phyloP scores from a whole-genome alignment of 2,329 filamentous ascomycete genomes.

The Trichoderma semiorbis region DNA sequence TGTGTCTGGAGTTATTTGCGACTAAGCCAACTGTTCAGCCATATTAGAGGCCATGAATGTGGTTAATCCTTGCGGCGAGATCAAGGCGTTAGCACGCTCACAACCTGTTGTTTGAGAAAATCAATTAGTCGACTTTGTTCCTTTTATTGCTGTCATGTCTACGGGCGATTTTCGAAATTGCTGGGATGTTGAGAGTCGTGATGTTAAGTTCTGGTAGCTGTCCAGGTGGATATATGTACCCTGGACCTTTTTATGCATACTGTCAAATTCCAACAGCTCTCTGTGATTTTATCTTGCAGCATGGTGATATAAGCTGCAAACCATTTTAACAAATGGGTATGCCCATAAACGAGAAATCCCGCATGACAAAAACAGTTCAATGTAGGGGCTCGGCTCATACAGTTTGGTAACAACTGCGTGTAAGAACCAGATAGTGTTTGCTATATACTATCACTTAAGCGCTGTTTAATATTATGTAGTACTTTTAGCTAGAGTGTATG shows the following conservation, averaged over 20 bases:
- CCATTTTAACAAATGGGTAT: not conserved
- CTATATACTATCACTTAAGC: not conserved
- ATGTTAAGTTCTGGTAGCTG: constrained; percentile 22
- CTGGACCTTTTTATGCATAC: constrained; percentile 9
- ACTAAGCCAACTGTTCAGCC: constrained; percentile 14
- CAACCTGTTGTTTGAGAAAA: constrained; percentile 10
- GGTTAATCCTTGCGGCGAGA: constrained; percentile 11
- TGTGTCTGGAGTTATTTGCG: constrained; percentile 17
- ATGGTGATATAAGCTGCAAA: not conserved
- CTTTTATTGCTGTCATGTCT: constrained; percentile 31
- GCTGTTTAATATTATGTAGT: not conserved
- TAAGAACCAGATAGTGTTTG: not conserved
- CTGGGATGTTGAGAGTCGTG: constrained; percentile 28
- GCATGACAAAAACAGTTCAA: not conserved
- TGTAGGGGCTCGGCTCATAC: not conserved
- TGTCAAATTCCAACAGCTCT: not conserved
- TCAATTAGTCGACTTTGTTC: constrained; percentile 23
- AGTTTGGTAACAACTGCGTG: not conserved
- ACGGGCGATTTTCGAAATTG: constrained; percentile 30
- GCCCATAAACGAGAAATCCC: not conserved
- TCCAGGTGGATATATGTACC: constrained; percentile 8
- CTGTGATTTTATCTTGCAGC: not conserved
- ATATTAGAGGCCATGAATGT: constrained; percentile 7
- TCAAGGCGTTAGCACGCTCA: constrained; percentile 10
- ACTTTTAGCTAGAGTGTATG: not conserved